phyloP scores from a whole-genome alignment of 2,329 filamentous ascomycete species.

The Aotearoamyces nothofagi region DNA sequence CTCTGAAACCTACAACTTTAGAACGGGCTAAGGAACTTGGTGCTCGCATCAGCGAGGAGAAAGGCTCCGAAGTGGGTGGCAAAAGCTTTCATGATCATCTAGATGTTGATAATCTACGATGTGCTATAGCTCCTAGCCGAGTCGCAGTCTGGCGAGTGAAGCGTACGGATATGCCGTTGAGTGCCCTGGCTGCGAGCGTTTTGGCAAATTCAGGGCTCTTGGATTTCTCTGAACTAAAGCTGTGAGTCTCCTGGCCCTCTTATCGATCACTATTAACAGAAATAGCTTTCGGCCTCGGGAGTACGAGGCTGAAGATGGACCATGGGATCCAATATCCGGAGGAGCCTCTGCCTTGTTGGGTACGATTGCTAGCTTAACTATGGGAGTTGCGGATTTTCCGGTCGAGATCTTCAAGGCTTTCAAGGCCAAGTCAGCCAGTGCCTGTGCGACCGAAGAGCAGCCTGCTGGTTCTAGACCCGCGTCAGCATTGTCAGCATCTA shows the following conservation, averaged over 20 bases:
- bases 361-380: conserved; percentile 65
- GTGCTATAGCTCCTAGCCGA: conserved; percentile 50
- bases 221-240: conserved; percentile 54
- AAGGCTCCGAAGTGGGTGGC: conserved; percentile 45
- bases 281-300: conserved; percentile 44
- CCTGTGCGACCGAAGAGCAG: conserved; percentile 1
- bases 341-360: conserved; percentile 66
- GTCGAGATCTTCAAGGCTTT: conserved; percentile 34
- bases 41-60: conserved; percentile 48
- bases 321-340: conserved; percentile 65
- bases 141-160: conserved; percentile 64
- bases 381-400: conserved; percentile 66
- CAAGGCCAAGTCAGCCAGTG: conserved; percentile 9
- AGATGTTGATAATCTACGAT: conserved; percentile 49
- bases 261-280: conserved; percentile 13
- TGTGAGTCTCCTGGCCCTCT: conserved; percentile 32
- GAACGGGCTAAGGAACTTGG: conserved; percentile 35
- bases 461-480: conserved; percentile 3
- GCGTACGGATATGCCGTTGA: conserved; percentile 50
- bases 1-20: conserved; percentile 42
- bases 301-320: conserved; percentile 65
- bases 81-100: conserved; percentile 60
- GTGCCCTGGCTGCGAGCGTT: conserved; percentile 56
- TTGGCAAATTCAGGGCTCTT: conserved; percentile 50
- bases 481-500: conserved; percentile 5